Percentiles rank a stretch among this genome's conserved stretches.
Evolutionary conservation across 192 early-diverging fungal genomes (phyloP).

Genomic region (Pilobolus umbonatus): DNA sequence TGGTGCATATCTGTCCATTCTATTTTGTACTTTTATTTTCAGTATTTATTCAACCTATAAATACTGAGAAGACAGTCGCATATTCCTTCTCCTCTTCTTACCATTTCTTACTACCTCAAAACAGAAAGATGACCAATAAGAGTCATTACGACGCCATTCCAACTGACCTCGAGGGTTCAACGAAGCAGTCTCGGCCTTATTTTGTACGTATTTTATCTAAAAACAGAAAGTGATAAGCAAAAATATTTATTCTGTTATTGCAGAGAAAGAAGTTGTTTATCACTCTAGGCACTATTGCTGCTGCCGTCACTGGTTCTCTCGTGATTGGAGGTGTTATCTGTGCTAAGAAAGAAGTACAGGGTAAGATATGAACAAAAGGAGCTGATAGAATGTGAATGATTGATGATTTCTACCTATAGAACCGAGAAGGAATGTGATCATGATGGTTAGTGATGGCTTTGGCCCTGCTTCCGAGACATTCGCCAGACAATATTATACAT

Average conservation of each 20-base stretch:
- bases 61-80: too few relatives aligned
- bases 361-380: not conserved
- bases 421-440: constrained; percentile 39
- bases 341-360: constrained; percentile 1
- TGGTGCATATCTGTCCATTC: too few relatives aligned
- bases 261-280: constrained; percentile 11
- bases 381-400: not conserved
- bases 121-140: constrained; percentile 6
- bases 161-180: constrained; percentile 8
- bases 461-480: constrained; percentile 53
- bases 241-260: not conserved
- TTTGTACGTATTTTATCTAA: too few relatives aligned
- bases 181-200: not conserved
- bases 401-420: not conserved
- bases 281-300: constrained; percentile 5
- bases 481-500: constrained; percentile 41
- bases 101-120: too few relatives aligned
- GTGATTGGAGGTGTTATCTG: constrained; percentile 10
- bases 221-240: not conserved
- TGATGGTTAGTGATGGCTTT: constrained; percentile 62
- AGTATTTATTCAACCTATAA: too few relatives aligned
- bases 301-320: constrained; percentile 8
- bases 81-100: too few relatives aligned
- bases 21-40: too few relatives aligned
- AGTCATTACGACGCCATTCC: constrained; percentile 18